These are phyloP conservation scores for Botrytis medusae DNA, from an alignment of 2,329 filamentous ascomycete species.

Conservation along the genomic window DNA sequence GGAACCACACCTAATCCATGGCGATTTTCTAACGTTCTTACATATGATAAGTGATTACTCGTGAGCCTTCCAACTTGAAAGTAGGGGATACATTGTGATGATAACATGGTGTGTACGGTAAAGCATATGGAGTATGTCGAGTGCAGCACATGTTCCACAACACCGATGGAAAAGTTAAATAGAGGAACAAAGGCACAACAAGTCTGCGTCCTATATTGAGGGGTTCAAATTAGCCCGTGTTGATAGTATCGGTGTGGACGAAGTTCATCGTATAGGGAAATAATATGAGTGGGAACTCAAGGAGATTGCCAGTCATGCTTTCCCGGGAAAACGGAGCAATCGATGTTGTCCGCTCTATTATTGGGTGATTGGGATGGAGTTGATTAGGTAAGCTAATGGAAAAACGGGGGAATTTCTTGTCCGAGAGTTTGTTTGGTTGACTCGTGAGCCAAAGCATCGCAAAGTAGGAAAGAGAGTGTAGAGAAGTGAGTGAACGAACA, in stretches of 20 bases:
- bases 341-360: neutral
- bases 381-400: neutral
- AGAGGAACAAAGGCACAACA: neutral
- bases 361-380: neutral
- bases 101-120: neutral
- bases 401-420: neutral
- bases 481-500: neutral
- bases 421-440: neutral
- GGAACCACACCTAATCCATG: neutral
- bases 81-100: neutral
- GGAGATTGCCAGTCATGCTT: slow-evolving; percentile 2
- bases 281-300: neutral
- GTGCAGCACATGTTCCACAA: neutral
- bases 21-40: neutral
- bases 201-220: neutral
- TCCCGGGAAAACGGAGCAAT: neutral
- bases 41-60: neutral
- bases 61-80: neutral
- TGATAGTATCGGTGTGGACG: neutral
- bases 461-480: neutral
- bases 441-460: neutral
- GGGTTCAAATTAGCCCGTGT: neutral
- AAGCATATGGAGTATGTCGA: neutral
- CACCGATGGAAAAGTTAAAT: neutral
- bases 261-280: neutral